These are phyloP conservation scores for Apiotrichum brassicae DNA, from an alignment of 1,284 basidiomycete species.

Conservation along the genomic window DNA sequence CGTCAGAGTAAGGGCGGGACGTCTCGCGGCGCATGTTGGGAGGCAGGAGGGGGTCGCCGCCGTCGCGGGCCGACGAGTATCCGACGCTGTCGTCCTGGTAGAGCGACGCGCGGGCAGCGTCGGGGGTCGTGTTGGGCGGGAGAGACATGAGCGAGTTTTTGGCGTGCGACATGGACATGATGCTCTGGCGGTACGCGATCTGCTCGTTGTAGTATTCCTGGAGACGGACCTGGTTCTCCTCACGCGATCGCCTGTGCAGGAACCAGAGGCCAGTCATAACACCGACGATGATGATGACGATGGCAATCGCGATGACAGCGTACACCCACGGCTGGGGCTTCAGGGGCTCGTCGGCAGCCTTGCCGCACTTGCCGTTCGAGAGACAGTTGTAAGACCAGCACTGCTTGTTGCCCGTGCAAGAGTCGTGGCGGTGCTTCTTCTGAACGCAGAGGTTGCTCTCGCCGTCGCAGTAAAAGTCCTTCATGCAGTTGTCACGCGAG, in stretches of 20 bases:
- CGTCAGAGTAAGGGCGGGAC: constrained; percentile 24
- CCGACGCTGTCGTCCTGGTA: constrained; percentile 20
- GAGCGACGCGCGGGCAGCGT: constrained; percentile 23
- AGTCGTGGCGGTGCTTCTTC: constrained; percentile 54
- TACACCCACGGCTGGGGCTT: constrained; percentile 66
- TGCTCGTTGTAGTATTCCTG: constrained; percentile 76
- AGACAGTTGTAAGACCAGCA: constrained; percentile 71
- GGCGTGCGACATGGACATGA: constrained; percentile 46
- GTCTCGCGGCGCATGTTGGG: constrained; percentile 36
- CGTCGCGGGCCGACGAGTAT: constrained; percentile 13
- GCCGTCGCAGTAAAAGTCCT: constrained; percentile 68
- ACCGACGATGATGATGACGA: constrained; percentile 67
- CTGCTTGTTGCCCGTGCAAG: constrained; percentile 75
- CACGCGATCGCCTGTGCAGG: constrained; percentile 63
- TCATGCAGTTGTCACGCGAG: constrained; percentile 58
- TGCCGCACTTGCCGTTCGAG: constrained; percentile 56
- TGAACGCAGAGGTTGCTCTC: constrained; percentile 54
- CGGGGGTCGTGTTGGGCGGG: constrained; percentile 20
- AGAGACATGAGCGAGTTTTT: constrained; percentile 41
- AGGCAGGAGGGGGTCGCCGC: constrained; percentile 20
- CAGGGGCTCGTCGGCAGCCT: constrained; percentile 57
- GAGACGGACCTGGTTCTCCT: constrained; percentile 68
- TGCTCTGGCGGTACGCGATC: constrained; percentile 47
- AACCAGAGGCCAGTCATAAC: constrained; percentile 63
- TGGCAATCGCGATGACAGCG: constrained; percentile 62